Conservation (phyloP, 176 grass and related monocot species). For the Microstegium vimineum region DNA sequence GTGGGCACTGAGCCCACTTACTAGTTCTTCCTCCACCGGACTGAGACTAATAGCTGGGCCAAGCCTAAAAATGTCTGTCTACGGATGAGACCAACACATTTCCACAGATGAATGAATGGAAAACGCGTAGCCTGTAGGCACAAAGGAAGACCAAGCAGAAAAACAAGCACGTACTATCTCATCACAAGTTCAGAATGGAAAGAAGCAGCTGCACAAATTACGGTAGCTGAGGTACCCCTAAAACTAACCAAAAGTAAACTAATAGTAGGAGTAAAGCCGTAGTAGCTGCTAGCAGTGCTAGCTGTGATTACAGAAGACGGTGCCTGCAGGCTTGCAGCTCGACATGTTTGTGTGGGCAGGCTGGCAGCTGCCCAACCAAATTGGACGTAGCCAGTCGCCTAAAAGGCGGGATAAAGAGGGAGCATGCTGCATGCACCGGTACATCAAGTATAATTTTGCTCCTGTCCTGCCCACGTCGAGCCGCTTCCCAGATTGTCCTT, state of each 20-base stretch:
- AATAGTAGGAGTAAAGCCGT: no score
- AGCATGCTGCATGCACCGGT: neutral
- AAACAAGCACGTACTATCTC: neutral
- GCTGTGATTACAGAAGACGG: neutral
- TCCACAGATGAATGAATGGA: neutral
- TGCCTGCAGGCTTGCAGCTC: neutral
- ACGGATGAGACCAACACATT: no score
- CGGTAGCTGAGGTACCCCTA: neutral
- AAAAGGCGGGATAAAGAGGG: neutral
- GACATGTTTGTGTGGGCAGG: neutral
- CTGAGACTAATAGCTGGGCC: neutral
- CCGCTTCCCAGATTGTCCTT: neutral
- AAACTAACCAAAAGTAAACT: neutral
- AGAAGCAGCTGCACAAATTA: neutral
- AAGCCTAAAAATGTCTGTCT: neutral
- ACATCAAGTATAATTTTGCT: constrained; percentile 1
- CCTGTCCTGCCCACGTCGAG: neutral
- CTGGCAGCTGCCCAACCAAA: neutral
- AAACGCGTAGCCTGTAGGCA: neutral
- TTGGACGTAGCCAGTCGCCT: neutral
- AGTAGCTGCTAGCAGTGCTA: neutral
- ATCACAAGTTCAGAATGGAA: neutral
- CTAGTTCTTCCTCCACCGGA: neutral
- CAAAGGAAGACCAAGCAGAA: neutral
- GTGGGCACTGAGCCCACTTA: neutral